Evolutionary conservation across 768 basidiomycete species (phyloP).

Genomic region (Tremella yokohamensis): DNA sequence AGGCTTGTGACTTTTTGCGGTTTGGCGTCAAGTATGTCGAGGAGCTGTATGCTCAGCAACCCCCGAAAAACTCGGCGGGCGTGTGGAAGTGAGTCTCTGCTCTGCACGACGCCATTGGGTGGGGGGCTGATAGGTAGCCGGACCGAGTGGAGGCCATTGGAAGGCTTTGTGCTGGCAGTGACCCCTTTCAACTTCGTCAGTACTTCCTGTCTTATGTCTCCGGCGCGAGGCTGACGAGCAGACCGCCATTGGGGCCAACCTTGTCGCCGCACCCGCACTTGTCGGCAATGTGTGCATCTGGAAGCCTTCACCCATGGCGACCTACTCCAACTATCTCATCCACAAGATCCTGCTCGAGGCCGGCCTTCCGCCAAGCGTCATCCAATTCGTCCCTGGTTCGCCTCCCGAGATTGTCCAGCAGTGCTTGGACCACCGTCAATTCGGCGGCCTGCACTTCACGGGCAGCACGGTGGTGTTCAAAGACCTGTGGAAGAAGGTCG

Average conservation of each 20-base stretch:
- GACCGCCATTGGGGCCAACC: conserved; percentile 95
- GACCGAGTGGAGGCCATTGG: conserved; percentile 91
- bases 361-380: conserved; percentile 86
- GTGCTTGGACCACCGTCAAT: conserved; percentile 70
- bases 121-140: conserved; percentile 59
- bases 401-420: conserved; percentile 80
- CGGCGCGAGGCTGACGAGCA: background rate
- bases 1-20: conserved; percentile 93
- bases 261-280: conserved; percentile 74
- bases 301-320: conserved; percentile 96
- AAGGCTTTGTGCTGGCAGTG: conserved; percentile 95
- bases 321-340: conserved; percentile 89
- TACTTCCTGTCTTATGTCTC: background rate
- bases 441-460: conserved; percentile 92
- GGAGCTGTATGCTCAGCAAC: conserved; percentile 87
- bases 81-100: conserved; percentile 82
- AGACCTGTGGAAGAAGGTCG: conserved; percentile 94
- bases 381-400: conserved; percentile 90
- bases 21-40: conserved; percentile 97
- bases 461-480: conserved; percentile 93
- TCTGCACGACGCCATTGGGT: no score
- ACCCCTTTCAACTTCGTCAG: conserved; percentile 79
- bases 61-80: conserved; percentile 75
- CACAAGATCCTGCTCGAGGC: conserved; percentile 90
- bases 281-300: conserved; percentile 93